phyloP scores from a whole-genome alignment of 345 rosid species.

The sweet orange (Citrus sinensis) region DVS_A1.0 CM039167.1:3704501-3705000 shows the following conservation, averaged over 20 bases:
- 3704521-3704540: conserved; percentile 72
- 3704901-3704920: not conserved
- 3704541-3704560: conserved; percentile 77
- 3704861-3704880: not conserved
- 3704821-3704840: not conserved
- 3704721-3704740: not conserved
- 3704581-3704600: conserved; percentile 74
- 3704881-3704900: not conserved
- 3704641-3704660: not conserved
- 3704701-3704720: not conserved
- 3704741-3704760: not conserved
- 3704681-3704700: not conserved
- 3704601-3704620: conserved; percentile 90
- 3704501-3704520: conserved; percentile 58
- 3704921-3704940: not conserved
- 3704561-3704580: conserved; percentile 73
- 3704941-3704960: not conserved
- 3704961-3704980: not conserved
- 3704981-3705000: not conserved
- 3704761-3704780: not conserved
- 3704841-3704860: not conserved
- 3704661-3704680: not conserved
- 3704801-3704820: not conserved
- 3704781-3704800: not conserved
- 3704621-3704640: conserved; percentile 57